phyloP scores from a whole-genome alignment of 371 early-diverging fungal species.

The Mortierella sp. region DNA sequence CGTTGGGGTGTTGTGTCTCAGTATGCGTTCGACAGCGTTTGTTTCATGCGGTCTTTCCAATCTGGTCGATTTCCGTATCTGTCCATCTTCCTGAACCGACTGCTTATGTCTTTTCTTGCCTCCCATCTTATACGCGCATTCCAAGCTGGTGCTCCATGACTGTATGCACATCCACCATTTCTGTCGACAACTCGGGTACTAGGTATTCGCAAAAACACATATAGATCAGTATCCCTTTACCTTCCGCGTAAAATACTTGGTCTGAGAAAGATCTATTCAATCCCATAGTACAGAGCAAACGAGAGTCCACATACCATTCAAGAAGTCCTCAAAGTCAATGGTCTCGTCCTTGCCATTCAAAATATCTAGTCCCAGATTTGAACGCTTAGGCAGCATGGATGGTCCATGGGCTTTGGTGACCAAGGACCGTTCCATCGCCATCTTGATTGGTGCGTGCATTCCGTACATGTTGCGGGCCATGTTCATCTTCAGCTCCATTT shows the following conservation, averaged over 20 bases:
- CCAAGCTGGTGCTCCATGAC: constrained; percentile 73
- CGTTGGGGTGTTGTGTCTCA: too few species aligned
- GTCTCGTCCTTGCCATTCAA: constrained; percentile 87
- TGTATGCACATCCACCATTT: constrained; percentile 70
- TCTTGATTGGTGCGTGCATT: constrained; percentile 88
- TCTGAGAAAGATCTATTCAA: too few species aligned
- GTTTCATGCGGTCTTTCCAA: too few species aligned
- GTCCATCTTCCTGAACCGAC: too few species aligned
- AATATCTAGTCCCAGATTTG: constrained; percentile 88
- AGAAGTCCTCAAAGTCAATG: constrained; percentile 91
- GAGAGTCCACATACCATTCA: constrained; percentile 75
- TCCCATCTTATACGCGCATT: constrained; percentile 25
- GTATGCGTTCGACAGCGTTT: too few species aligned
- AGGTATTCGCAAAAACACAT: too few species aligned
- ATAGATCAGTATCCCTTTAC: too few species aligned
- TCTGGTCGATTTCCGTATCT: too few species aligned
- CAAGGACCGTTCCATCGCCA: constrained; percentile 88
- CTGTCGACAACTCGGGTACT: constrained; percentile 73
- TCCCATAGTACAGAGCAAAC: background rate
- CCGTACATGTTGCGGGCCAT: constrained; percentile 87
- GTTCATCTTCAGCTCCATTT: constrained; percentile 80
- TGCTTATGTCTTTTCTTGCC: too few species aligned
- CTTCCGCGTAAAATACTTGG: too few species aligned
- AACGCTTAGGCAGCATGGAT: constrained; percentile 74
- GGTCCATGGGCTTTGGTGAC: constrained; percentile 74